Base-by-base conservation (phyloP, 176 grass and related monocot genomes). In the Ensete ventricosum region DNA sequence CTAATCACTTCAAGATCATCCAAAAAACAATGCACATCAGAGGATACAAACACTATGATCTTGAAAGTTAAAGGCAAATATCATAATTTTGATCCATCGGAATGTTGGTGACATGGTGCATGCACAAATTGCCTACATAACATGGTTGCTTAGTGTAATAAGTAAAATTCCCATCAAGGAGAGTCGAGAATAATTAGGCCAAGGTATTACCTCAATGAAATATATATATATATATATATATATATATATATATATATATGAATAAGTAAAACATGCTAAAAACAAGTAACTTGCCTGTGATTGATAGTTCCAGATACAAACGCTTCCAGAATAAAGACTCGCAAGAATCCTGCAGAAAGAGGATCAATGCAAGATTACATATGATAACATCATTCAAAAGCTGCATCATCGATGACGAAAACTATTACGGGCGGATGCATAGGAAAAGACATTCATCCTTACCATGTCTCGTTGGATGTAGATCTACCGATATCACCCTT, bases 291-390 rank as follows among this genome's bases (percentile, higher is more conserved):
- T 82, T 89, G 82, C 90, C 88, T 98, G 90, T 50, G 94, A 84
- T 73, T 98, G 94, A 74, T 93, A 98, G 79, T 93, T 92, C 95
- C 95, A 98, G 67, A 98, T 98, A 91, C 95, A 91, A 64, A 98
- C 86, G 53, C 80, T 98, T 79, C 95, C 95, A 2, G 90, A 93
- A 85, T 98, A 98, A 68, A 98, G 88, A 54, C 95, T 98, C 48
- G 84, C 85, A 12, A 98, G 75, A 76, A 98, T 98, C 90, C 95
- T 98, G 52, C 78, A 82, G 55, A 22, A 26, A 80, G 1, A 54
- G 73, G 14, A 19, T 50, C 14, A 54, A 25, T 16, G n/a, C 26
- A 21, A 27, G 51, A 43, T 6, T 53, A 81, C 6, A 21, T 25
- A 63, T 11, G 14, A n/a, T 10, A 43, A 22, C 19, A 17, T 75